Evolutionary conservation across 2,329 filamentous ascomycete genomes (phyloP).

Genomic region (Talaromyces sp.): DNA sequence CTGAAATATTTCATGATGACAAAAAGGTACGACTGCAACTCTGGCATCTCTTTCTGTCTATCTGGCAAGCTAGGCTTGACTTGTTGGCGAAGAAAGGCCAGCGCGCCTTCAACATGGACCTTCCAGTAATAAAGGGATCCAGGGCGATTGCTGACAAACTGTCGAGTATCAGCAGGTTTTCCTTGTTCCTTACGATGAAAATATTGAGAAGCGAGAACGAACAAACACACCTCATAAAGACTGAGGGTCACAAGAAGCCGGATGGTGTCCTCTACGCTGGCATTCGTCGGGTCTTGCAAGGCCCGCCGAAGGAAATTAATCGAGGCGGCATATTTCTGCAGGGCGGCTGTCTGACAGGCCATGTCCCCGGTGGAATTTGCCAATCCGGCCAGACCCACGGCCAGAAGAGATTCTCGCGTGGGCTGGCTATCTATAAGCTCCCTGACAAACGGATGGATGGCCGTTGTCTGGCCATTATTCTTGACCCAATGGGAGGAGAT

Average conservation of each 20-base stretch:
- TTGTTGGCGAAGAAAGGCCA: not conserved
- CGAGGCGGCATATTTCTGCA: constrained; percentile 17
- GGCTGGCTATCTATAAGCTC: constrained; percentile 6
- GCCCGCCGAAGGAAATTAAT: constrained; percentile 14
- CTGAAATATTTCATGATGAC: constrained; percentile 1
- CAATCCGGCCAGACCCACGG: constrained; percentile 20
- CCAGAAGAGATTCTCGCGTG: constrained; percentile 17
- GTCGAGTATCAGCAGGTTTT: not conserved
- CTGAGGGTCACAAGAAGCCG: not conserved
- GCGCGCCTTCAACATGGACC: not conserved
- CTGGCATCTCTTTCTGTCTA: not conserved
- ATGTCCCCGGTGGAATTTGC: constrained; percentile 19
- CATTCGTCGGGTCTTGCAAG: constrained; percentile 12
- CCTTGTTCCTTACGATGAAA: not conserved
- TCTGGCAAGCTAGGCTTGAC: not conserved
- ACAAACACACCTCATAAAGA: not conserved
- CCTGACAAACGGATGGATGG: constrained; percentile 4
- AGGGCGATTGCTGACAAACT: constrained; percentile 16
- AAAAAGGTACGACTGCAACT: not conserved
- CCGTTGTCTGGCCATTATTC: not conserved
- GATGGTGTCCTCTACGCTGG: not conserved
- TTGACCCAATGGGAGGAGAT: not conserved
- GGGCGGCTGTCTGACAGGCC: constrained; percentile 12
- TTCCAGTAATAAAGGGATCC: constrained; percentile 19
- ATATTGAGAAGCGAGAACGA: too few relatives aligned